Percentiles rank a stretch among this genome's conserved stretches.
Evolutionary conservation across 2,329 filamentous ascomycete genomes (phyloP).

Genomic region (Aspergillus awamori): DNA sequence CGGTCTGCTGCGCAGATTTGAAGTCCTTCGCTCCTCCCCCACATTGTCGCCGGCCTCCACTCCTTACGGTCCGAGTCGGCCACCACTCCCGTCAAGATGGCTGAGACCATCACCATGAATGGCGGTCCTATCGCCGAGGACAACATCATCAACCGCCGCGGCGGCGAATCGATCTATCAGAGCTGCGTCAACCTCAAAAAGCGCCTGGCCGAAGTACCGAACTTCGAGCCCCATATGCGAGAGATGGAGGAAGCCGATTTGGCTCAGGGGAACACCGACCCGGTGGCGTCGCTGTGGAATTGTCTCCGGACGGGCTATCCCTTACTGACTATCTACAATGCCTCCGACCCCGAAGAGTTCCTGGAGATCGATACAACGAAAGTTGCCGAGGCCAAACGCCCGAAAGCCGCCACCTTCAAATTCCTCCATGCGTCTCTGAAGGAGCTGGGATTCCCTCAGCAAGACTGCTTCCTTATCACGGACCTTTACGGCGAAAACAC

Average conservation of each 20-base stretch:
- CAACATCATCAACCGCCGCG: conserved; percentile 97
- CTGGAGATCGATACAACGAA: conserved; percentile 68
- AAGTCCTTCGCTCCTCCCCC: conserved; percentile 24
- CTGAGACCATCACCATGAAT: conserved; percentile 36
- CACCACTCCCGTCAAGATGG: conserved; percentile 36
- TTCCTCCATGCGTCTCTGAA: conserved; percentile 88
- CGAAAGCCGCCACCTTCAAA: conserved; percentile 87
- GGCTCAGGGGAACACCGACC: conserved; percentile 66
- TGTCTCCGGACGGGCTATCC: conserved; percentile 82
- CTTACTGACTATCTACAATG: conserved; percentile 86
- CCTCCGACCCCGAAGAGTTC: conserved; percentile 69
- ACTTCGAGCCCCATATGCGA: conserved; percentile 73
- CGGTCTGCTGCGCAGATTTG: conserved; percentile 39
- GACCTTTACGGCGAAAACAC: conserved; percentile 94
- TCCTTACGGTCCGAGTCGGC: conserved; percentile 23
- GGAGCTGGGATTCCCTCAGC: conserved; percentile 75
- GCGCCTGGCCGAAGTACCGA: conserved; percentile 79
- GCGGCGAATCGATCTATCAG: conserved; percentile 94
- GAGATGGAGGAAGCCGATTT: conserved; percentile 71
- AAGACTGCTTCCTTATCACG: conserved; percentile 87
- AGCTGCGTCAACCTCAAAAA: conserved; percentile 86
- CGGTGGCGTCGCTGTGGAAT: conserved; percentile 89
- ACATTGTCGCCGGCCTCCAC: conserved; percentile 10
- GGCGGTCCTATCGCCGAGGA: conserved; percentile 65
- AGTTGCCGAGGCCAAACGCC: conserved; percentile 70